Percentiles rank a stretch among this genome's conserved stretches.
These are phyloP conservation scores for Acacia pycnantha DNA, from an alignment of 331 rosid genomes.

Conservation along the genomic window DNA sequence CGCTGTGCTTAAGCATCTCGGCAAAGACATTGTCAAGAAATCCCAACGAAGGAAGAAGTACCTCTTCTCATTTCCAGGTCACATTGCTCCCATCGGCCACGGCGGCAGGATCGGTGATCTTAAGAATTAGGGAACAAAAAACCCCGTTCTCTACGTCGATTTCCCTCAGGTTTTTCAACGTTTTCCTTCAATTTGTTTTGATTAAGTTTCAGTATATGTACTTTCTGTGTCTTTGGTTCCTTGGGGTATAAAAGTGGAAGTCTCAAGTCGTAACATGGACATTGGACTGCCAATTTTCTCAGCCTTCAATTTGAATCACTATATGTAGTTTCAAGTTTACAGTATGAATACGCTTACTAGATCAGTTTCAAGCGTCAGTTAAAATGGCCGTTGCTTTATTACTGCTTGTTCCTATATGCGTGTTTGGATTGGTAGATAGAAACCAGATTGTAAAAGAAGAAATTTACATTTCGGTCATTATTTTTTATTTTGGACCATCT, in stretches of 20 bases:
- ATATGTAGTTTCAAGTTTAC: neutral
- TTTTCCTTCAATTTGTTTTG: neutral
- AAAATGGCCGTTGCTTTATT: neutral
- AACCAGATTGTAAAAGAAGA: neutral
- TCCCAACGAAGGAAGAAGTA: neutral
- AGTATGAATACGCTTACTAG: neutral
- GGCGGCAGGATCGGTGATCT: neutral
- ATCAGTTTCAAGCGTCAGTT: neutral
- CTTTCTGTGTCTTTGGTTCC: neutral
- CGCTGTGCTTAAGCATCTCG: neutral
- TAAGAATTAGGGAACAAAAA: neutral
- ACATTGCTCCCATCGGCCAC: neutral
- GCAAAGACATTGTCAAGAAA: conserved; percentile 5
- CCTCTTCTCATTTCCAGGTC: conserved; percentile 2
- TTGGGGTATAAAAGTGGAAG: neutral
- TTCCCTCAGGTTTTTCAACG: neutral
- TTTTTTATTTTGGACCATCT: neutral
- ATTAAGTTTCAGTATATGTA: neutral
- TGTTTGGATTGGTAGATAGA: neutral
- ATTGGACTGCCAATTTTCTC: neutral
- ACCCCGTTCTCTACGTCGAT: neutral
- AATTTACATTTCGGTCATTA: neutral
- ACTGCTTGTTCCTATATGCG: neutral
- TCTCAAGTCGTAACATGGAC: neutral
- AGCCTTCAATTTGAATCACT: neutral